Evolutionary conservation across 2,329 filamentous ascomycete species (phyloP).

Genomic region (Eutypa lata): DNA sequence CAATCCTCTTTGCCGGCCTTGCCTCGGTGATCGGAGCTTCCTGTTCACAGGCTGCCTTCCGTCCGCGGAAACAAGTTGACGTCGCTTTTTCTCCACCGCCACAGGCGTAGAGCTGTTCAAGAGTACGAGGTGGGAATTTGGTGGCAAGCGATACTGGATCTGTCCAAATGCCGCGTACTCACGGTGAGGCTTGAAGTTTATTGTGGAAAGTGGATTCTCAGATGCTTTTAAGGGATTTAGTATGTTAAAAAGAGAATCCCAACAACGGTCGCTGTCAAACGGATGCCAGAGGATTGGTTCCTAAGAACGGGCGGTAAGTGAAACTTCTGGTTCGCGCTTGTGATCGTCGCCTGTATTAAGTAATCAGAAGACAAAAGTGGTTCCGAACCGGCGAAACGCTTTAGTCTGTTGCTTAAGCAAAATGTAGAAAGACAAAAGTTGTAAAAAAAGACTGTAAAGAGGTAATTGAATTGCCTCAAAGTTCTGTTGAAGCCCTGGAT

Average conservation of each 20-base stretch:
- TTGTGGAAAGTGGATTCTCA: neutral
- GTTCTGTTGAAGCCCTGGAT: neutral
- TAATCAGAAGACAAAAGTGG: conserved; percentile 13
- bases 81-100: neutral
- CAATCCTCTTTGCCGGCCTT: conserved; percentile 3
- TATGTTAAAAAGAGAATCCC: neutral
- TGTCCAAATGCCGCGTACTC: neutral
- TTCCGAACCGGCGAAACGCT: conserved; percentile 22
- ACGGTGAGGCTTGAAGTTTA: neutral
- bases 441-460: neutral
- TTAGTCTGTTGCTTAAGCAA: no score
- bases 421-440: no score
- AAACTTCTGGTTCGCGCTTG: conserved; percentile 5
- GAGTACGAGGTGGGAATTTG: neutral
- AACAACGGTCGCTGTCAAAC: neutral
- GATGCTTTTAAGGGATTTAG: neutral
- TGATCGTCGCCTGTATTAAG: conserved; percentile 10
- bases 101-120: neutral
- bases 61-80: neutral
- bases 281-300: neutral
- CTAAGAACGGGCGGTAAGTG: neutral
- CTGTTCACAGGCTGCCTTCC: neutral
- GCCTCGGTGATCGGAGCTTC: conserved; percentile 1
- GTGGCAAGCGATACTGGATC: neutral
- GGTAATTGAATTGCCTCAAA: neutral